These are phyloP conservation scores for Aspergillus neoniger DNA, from an alignment of 2,329 filamentous ascomycete species.

Conservation along the genomic window DNA sequence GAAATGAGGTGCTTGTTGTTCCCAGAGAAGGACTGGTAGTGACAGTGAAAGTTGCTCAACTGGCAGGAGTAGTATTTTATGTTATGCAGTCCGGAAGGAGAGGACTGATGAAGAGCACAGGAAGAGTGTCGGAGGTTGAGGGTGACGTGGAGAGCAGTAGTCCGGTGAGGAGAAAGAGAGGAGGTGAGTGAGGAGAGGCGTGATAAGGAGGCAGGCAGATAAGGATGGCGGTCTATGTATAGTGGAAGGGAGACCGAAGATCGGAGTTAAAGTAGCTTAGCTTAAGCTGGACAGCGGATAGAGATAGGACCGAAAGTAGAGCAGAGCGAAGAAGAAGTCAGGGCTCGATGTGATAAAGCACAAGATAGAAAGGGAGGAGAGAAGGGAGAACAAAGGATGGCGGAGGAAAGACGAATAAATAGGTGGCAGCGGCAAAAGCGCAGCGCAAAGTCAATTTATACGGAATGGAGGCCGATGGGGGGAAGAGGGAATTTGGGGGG, in stretches of 20 bases:
- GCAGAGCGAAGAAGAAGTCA: background rate
- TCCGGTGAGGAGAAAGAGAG: conserved; percentile 1
- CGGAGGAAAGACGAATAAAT: conserved; percentile 11
- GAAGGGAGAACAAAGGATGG: conserved; percentile 9
- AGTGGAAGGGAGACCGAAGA: background rate
- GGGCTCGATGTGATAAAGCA: background rate
- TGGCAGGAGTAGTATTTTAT: background rate
- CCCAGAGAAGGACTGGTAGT: background rate
- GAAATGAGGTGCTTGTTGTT: background rate
- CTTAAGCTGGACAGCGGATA: background rate
- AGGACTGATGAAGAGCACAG: background rate
- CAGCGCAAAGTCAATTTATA: conserved; percentile 29
- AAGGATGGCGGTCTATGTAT: conserved; percentile 8
- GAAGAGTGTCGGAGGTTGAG: background rate
- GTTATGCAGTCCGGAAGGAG: background rate
- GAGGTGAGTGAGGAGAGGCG: background rate
- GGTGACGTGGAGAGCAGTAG: conserved; percentile 3
- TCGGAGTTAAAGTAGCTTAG: background rate
- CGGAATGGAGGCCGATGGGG: conserved; percentile 1
- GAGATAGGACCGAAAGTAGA: too few relatives aligned
- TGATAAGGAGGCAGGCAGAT: conserved; percentile 9
- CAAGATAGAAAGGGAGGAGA: conserved; percentile 1
- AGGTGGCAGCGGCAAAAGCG: conserved; percentile 20
- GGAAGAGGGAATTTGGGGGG: background rate
- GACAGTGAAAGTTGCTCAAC: conserved; percentile 1